These are phyloP conservation scores for Xylaria longipes DNA, from an alignment of 495 filamentous ascomycete genomes.

Conservation along the genomic window DNA sequence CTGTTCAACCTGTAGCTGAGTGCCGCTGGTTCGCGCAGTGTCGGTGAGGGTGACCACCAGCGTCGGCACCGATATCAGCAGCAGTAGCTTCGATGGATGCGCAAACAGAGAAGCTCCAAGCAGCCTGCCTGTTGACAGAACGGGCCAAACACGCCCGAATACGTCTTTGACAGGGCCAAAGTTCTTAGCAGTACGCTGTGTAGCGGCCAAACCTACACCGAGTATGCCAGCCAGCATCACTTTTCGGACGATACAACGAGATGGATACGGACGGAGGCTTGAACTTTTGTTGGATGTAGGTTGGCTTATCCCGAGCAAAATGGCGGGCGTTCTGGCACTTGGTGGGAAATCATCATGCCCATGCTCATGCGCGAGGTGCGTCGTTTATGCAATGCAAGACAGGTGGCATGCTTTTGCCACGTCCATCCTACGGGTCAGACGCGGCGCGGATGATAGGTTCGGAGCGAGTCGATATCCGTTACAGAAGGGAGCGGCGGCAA, in stretches of 20 bases:
- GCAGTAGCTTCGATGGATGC: not conserved
- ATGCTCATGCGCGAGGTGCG: constrained; percentile 18
- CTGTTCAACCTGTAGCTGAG: not conserved
- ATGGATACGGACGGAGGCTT: not conserved
- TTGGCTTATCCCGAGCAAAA: not conserved
- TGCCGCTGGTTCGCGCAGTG: not conserved
- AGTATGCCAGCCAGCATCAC: not conserved
- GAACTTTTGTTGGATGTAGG: not conserved
- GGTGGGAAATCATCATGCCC: constrained; percentile 9
- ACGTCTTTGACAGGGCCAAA: not conserved
- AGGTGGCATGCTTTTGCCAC: constrained; percentile 43
- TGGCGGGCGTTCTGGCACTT: not conserved
- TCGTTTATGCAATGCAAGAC: constrained; percentile 49
- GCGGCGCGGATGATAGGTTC: constrained; percentile 15
- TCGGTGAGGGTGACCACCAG: not conserved
- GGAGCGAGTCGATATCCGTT: constrained; percentile 10
- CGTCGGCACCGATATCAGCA: not conserved
- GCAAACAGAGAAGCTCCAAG: not conserved
- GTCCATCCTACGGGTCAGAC: constrained; percentile 26
- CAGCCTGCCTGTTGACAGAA: not conserved
- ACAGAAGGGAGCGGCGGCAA: constrained; percentile 15
- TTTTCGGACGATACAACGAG: not conserved
- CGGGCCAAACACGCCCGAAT: not conserved
- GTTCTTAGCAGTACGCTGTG: not conserved
- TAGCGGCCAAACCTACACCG: not conserved